Base-by-base conservation (phyloP, 345 rosid species). In the Murraya paniculata region DNA sequence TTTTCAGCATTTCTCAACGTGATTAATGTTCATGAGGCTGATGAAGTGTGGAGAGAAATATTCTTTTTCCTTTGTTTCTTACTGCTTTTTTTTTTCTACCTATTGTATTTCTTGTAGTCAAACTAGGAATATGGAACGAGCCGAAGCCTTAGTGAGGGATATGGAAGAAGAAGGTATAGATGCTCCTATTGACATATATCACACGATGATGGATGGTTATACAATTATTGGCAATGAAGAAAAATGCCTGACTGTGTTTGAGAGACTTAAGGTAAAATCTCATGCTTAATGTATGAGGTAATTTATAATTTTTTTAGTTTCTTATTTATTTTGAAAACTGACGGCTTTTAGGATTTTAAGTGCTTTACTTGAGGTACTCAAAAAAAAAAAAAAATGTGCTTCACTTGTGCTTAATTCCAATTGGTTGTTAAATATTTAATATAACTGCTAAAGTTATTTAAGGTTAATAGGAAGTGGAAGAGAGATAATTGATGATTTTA, bases 121-220 rank as follows among this genome's bases (percentile, higher is more conserved):
- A 88, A 79, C 89, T 53, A 83, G 83, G 77, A 89, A 91, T 75
- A 92, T 96, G 98, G 90, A 88, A 75, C 82, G 84, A 76, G 98
- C 97, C 58, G 97, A 96, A 87, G 93, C 84, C 74, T 85, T 96
- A 79, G 98, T 92, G 61, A 92, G 94, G 77, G 94, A 93, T 85
- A 92, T 93, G 98, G 98, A 96, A 83, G 98, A 92, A 85, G 97
- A 96, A 81, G 99, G 98, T 68, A 92, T 94, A 45, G 98, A 92
- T 77, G 98, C 99, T 81, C 96, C 97, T 38, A 88, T 94, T 74
- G 94, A 90, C 71, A 88, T 94, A 69, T 96, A 96, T 82, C 97
- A 96, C 76, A 92, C 94, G n/a, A 92, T 96, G 99, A 96, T 96
- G 97, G 95, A 94, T 81, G 99, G 99, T 28, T 96, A 96, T 80